Conservation (phyloP, 163 green algal species). For the Scenedesmus sp. region DNA sequence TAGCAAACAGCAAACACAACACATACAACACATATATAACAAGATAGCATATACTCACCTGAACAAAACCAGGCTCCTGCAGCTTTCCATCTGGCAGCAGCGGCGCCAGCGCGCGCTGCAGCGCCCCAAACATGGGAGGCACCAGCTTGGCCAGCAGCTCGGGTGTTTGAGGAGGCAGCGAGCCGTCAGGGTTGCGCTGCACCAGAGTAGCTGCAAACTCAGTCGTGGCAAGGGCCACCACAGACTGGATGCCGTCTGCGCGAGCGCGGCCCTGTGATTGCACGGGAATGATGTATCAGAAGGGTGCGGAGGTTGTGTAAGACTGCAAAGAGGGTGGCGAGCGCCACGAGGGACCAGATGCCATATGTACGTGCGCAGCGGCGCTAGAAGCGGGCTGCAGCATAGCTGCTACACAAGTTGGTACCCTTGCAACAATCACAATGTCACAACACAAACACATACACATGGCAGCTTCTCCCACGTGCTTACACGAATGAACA, state of each 20-base stretch:
- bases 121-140: conserved; percentile 36
- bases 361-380: neutral
- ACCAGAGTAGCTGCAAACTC: conserved; percentile 15
- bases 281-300: neutral
- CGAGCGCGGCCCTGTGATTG: conserved; percentile 32
- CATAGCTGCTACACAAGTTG: too few relatives aligned
- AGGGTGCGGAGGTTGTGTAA: neutral
- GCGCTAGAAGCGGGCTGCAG: neutral
- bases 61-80: conserved; percentile 45
- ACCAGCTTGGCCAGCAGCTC: conserved; percentile 48
- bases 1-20: too few relatives aligned
- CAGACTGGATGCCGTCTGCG: conserved; percentile 32
- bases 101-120: conserved; percentile 21
- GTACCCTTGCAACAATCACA: neutral
- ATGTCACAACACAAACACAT: neutral
- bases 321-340: neutral
- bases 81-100: conserved; percentile 26
- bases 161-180: conserved; percentile 47
- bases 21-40: neutral
- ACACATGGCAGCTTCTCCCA: neutral
- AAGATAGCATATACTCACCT: conserved; percentile 2
- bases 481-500: neutral
- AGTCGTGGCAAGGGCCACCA: conserved; percentile 41
- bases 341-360: neutral
- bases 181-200: conserved; percentile 29